Conservation (phyloP, 441 rosid genomes). For the Gossypium gossypioides region DNA sequence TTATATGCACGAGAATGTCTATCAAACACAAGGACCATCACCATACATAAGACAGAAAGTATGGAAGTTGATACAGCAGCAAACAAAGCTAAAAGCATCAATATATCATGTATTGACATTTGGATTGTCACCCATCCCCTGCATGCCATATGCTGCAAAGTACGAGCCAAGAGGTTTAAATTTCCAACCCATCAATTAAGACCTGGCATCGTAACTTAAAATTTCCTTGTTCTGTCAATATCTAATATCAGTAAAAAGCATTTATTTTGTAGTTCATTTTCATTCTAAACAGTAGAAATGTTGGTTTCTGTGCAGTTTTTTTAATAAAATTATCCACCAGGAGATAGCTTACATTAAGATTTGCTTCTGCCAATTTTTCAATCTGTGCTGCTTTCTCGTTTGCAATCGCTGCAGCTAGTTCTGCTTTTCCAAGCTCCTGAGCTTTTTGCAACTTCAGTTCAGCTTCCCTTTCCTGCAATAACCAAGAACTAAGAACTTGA, state of each 20-base stretch:
- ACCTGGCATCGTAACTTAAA: not conserved
- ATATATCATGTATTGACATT: not conserved
- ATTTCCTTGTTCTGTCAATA: not conserved
- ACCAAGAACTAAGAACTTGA: slow-evolving; percentile 22
- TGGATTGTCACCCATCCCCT: not conserved
- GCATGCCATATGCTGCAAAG: not conserved
- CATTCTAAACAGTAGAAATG: slow-evolving; percentile 1
- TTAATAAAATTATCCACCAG: not conserved
- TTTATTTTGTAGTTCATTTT: not conserved
- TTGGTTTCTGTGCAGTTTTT: not conserved
- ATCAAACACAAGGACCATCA: not conserved
- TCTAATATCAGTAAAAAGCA: not conserved
- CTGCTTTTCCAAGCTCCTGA: slow-evolving; percentile 71
- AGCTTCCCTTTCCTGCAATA: slow-evolving; percentile 65
- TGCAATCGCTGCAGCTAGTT: slow-evolving; percentile 60
- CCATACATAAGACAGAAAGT: not conserved
- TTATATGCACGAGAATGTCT: not conserved
- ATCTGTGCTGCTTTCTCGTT: slow-evolving; percentile 79
- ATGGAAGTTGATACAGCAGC: not conserved
- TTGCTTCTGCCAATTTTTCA: slow-evolving; percentile 81
- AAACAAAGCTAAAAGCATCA: slow-evolving; percentile 1
- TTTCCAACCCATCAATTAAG: not conserved
- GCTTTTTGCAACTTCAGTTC: slow-evolving; percentile 44
- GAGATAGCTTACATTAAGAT: slow-evolving; percentile 62
- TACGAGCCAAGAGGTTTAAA: not conserved